Conservation (phyloP, 2,329 filamentous ascomycete species). For the Didymella glomerata region DNA sequence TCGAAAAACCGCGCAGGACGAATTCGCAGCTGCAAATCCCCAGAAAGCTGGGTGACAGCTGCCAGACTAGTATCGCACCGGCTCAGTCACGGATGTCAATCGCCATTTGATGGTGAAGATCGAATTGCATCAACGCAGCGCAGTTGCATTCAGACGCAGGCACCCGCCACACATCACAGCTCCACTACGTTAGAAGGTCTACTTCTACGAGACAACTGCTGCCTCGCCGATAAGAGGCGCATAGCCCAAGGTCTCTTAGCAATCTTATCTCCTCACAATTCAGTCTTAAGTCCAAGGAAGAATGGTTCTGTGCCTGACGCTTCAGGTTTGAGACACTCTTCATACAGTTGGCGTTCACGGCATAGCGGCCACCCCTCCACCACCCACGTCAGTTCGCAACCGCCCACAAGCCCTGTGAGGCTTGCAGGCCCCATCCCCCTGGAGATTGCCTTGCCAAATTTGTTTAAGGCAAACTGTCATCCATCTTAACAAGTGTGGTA, state of each 20-base stretch:
- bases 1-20: slow-evolving; percentile 22
- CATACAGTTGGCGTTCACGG: slow-evolving; percentile 45
- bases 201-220: slow-evolving; percentile 24
- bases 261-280: slow-evolving; percentile 31
- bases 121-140: neutral
- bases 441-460: slow-evolving; percentile 23
- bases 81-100: slow-evolving; percentile 23
- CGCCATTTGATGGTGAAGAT: neutral
- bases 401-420: slow-evolving; percentile 30
- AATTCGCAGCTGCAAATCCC: slow-evolving; percentile 17
- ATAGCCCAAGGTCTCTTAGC: slow-evolving; percentile 30
- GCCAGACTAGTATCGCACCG: slow-evolving; percentile 23
- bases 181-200: neutral
- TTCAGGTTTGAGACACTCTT: slow-evolving; percentile 53
- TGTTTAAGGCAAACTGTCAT: slow-evolving; percentile 40
- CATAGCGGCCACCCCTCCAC: slow-evolving; percentile 38
- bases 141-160: slow-evolving; percentile 1
- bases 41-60: slow-evolving; percentile 17
- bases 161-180: slow-evolving; percentile 8
- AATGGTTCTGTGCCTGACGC: slow-evolving; percentile 50
- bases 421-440: slow-evolving; percentile 18
- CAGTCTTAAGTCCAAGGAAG: slow-evolving; percentile 34
- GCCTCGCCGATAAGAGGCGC: slow-evolving; percentile 36
- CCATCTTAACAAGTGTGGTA: slow-evolving; percentile 39
- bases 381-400: slow-evolving; percentile 28